Evolutionary conservation across 1,284 basidiomycete genomes (phyloP).

Genomic region (Gomphus bonarii): DNA sequence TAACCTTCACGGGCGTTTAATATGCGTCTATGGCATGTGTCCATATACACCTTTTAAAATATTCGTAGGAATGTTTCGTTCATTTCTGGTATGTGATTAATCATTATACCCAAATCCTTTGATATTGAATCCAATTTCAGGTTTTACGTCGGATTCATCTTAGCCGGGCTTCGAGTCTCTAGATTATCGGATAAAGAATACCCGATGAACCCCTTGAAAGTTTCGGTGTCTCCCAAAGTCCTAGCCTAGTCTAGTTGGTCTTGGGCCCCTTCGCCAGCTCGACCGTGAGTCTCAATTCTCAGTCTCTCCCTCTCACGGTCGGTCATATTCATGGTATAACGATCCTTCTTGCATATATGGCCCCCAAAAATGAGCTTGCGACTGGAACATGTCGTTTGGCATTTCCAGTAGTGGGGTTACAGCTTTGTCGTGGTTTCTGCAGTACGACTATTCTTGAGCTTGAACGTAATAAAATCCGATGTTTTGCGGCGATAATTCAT

Average conservation of each 20-base stretch:
- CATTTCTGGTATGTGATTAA: neutral
- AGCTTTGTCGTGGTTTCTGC: neutral
- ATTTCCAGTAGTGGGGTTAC: neutral
- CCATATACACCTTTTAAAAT: neutral
- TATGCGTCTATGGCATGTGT: neutral
- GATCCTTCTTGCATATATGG: neutral
- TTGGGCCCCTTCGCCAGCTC: neutral
- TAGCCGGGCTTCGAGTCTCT: constrained; percentile 6
- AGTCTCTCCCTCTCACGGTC: too few species aligned
- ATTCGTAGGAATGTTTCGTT: neutral
- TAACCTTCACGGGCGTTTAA: neutral
- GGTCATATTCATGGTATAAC: neutral
- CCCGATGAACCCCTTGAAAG: constrained; percentile 8
- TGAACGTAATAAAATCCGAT: too few species aligned
- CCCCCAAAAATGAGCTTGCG: neutral
- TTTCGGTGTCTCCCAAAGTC: neutral
- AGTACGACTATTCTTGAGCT: neutral
- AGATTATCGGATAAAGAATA: constrained; percentile 3
- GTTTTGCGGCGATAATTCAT: too few species aligned
- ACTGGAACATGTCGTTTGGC: neutral
- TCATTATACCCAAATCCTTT: neutral
- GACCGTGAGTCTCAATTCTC: neutral
- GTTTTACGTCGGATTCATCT: constrained; percentile 4
- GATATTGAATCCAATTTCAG: neutral
- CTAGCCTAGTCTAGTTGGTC: neutral